These are phyloP conservation scores for Agaricus subrufescens DNA, from an alignment of 768 basidiomycete species.

Conservation along the genomic window DNA sequence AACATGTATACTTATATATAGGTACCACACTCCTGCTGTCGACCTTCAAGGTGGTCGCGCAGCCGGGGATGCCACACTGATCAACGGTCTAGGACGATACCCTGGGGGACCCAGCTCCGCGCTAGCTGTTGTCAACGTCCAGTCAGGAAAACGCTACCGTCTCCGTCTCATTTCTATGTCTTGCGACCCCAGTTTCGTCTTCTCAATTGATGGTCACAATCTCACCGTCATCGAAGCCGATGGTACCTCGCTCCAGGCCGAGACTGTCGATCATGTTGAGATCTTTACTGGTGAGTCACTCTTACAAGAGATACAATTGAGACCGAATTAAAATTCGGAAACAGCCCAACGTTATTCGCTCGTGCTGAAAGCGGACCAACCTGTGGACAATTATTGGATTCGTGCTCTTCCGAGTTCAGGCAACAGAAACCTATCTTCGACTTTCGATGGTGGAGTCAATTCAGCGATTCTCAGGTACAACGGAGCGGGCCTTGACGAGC, in stretches of 20 bases:
- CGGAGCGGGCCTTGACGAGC: constrained; percentile 41
- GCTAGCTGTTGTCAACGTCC: constrained; percentile 31
- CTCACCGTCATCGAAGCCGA: constrained; percentile 37
- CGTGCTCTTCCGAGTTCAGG: constrained; percentile 30
- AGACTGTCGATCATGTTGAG: constrained; percentile 33
- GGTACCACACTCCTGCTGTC: constrained; percentile 19
- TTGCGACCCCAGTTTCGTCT: constrained; percentile 38
- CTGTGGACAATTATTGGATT: constrained; percentile 50
- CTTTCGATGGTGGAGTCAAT: constrained; percentile 34
- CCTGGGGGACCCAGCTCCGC: constrained; percentile 23
- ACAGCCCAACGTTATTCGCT: constrained; percentile 31
- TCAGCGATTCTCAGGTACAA: constrained; percentile 45
- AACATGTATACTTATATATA: neutral
- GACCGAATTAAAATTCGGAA: constrained; percentile 25
- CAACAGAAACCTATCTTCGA: constrained; percentile 2
- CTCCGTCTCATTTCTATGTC: constrained; percentile 45
- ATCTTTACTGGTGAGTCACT: constrained; percentile 33
- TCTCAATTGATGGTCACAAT: constrained; percentile 34
- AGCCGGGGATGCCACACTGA: constrained; percentile 25
- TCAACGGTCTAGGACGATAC: constrained; percentile 37
- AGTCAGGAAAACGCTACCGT: constrained; percentile 29
- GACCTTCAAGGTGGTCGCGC: constrained; percentile 14
- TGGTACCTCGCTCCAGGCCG: constrained; percentile 21
- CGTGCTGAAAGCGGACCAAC: constrained; percentile 36
- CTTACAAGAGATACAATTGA: constrained; percentile 20